A percentile compares a stretch with the other conserved stretches of the same genome.
These are phyloP conservation scores for Neurospora cerealis DNA, from an alignment of 495 filamentous ascomycete species.

Conservation along the genomic window DNA sequence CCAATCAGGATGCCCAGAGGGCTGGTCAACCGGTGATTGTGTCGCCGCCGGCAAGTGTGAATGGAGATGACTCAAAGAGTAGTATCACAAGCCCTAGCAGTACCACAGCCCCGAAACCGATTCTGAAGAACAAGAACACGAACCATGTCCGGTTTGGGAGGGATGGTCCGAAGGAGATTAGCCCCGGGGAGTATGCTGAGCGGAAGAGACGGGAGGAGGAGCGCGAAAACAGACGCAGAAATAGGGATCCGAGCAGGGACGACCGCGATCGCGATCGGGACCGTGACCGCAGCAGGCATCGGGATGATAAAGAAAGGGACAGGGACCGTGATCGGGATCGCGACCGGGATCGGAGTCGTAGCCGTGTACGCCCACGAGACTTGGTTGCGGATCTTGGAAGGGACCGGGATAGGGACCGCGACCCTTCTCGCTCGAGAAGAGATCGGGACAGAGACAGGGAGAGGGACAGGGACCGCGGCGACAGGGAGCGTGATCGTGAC, in stretches of 20 bases:
- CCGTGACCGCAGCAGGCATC: neutral
- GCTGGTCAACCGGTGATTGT: conserved; percentile 31
- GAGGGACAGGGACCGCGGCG: neutral
- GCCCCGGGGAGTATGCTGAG: conserved; percentile 11
- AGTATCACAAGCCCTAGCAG: conserved; percentile 30
- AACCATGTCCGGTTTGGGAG: conserved; percentile 37
- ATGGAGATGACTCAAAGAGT: conserved; percentile 23
- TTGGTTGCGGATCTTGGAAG: conserved; percentile 4
- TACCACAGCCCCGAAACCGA: conserved; percentile 36
- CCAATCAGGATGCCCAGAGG: conserved; percentile 13
- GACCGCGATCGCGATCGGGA: conserved; percentile 16
- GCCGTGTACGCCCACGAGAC: conserved; percentile 5
- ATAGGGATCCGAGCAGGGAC: conserved; percentile 8
- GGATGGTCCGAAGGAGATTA: conserved; percentile 28
- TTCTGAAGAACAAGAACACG: conserved; percentile 41
- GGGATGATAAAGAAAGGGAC: neutral
- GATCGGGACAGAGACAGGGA: conserved; percentile 4
- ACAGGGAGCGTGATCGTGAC: conserved; percentile 9
- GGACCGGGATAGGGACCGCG: conserved; percentile 11
- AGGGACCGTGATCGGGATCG: conserved; percentile 17
- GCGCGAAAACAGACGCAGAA: conserved; percentile 1
- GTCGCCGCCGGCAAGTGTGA: conserved; percentile 23
- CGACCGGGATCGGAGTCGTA: conserved; percentile 6
- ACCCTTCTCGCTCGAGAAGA: neutral
- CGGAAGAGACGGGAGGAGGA: conserved; percentile 11